Conservation (phyloP, 371 early-diverging fungal species). For the Capniomyces stellatus region DNA sequence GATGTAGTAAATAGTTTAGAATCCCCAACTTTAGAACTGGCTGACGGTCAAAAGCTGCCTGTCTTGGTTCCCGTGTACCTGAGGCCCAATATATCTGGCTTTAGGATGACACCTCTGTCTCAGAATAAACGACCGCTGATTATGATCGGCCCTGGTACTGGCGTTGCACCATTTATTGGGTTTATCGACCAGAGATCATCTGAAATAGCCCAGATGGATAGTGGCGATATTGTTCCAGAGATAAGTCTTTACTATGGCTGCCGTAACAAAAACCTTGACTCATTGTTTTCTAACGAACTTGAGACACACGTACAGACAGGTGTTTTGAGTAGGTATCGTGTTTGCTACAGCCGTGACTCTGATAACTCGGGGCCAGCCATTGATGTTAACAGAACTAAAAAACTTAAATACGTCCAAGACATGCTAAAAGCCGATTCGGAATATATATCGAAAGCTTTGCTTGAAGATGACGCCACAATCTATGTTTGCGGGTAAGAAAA, state of each 20-base stretch:
- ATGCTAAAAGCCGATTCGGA: constrained; percentile 32
- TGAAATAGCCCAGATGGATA: constrained; percentile 27
- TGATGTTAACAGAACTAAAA: constrained; percentile 4
- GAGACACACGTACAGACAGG: constrained; percentile 28
- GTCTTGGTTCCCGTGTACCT: background rate
- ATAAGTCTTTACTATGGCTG: constrained; percentile 61
- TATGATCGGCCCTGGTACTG: constrained; percentile 76
- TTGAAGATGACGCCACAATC: constrained; percentile 38
- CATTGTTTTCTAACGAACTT: constrained; percentile 41
- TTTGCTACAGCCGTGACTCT: constrained; percentile 41
- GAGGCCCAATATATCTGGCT: background rate
- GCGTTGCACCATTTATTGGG: constrained; percentile 73
- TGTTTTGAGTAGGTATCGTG: constrained; percentile 31
- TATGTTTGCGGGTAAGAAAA: constrained; percentile 85
- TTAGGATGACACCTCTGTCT: background rate
- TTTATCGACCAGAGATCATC: constrained; percentile 43
- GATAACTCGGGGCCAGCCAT: constrained; percentile 8
- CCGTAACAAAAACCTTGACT: constrained; percentile 38
- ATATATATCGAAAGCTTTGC: constrained; percentile 35
- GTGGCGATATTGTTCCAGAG: constrained; percentile 17
- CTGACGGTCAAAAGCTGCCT: background rate
- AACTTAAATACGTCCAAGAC: constrained; percentile 71
- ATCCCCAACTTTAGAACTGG: background rate
- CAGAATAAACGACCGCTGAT: constrained; percentile 31
- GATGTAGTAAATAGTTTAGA: background rate